Evolutionary conservation across 352 stramenopile genomes (phyloP), one percentile per base, ranked within the genome.

Genomic region (Globisporangium barbulae): DNA sequence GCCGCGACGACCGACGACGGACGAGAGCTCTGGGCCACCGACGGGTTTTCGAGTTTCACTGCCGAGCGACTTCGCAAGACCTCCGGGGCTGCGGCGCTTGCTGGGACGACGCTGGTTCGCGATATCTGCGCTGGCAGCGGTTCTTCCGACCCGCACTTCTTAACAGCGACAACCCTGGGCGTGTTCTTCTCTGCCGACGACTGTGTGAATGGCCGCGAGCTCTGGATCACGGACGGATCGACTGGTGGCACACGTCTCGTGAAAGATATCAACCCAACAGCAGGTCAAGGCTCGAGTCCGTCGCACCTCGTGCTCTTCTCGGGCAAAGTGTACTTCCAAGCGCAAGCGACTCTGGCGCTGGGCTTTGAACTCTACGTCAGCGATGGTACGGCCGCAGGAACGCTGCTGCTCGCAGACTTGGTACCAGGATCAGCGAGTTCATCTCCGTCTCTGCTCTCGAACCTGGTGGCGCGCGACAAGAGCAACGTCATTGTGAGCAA

Each of bases 111-210:
- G 1, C 57, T 85, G 5, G 68, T 95, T 13, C 61, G 53, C 10
- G 83, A 92, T 68, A 77, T 96, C 42, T 81, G 69, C 59, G 47
- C 48, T 13, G 79, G 78, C 9, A 19, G 37, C 5, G 22, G 48
- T 25, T 78, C 69, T 4, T 94, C 85, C 2, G 35, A 73, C 15
- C 88, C 88, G 19, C 63, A 61, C n/a, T 75, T 83, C 53, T 64
- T 96, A 21, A 77, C 69, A 2, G 67, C 76, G 28, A 68, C 66
- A 9, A 44, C 64, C 0, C 15, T 68, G 2, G 69, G 74, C 22
- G 64, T 94, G 2, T 90, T 88, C 57, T 96, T 96, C 62, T 61
- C 70, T 1, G 88, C 88, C 1, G 72, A 75, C 17, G 85, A 96
- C 68, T 79, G 87, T 47, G 60, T 75, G 13, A 69, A 81, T 47